These are phyloP conservation scores for Chamaenerion angustifolium DNA, from an alignment of 345 rosid genomes.

Conservation along the genomic window DNA sequence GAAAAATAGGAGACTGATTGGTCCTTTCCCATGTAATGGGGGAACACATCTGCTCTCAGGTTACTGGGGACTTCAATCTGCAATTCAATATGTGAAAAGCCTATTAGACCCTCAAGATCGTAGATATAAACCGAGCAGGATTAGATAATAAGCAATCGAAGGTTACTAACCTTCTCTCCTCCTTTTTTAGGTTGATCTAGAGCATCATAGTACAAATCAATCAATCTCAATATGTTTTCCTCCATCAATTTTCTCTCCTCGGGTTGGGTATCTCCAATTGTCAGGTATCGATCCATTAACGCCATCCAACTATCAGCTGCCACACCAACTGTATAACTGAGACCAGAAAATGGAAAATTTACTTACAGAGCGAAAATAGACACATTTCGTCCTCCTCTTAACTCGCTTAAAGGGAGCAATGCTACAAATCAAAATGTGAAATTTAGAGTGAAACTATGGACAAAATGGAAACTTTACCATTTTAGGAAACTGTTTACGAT, in stretches of 20 bases:
- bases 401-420: no score
- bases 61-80: conserved; percentile 38
- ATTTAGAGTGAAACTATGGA: no score
- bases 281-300: conserved; percentile 60
- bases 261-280: conserved; percentile 18
- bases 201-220: conserved; percentile 65
- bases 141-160: not conserved
- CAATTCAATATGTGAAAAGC: not conserved
- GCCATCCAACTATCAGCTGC: conserved; percentile 71
- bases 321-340: conserved; percentile 35
- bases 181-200: conserved; percentile 61
- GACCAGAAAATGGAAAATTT: conserved; percentile 13
- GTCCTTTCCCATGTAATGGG: conserved; percentile 44
- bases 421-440: no score
- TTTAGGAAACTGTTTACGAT: no score
- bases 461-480: no score
- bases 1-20: conserved; percentile 22
- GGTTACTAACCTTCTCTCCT: conserved; percentile 24
- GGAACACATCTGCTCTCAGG: conserved; percentile 32
- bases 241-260: conserved; percentile 27
- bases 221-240: conserved; percentile 22
- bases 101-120: no score
- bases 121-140: no score
- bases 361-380: not conserved
- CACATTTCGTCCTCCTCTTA: no score